phyloP scores from a whole-genome alignment of 2,329 filamentous ascomycete genomes.

The Purpureocillium takamizusanense region DNA sequence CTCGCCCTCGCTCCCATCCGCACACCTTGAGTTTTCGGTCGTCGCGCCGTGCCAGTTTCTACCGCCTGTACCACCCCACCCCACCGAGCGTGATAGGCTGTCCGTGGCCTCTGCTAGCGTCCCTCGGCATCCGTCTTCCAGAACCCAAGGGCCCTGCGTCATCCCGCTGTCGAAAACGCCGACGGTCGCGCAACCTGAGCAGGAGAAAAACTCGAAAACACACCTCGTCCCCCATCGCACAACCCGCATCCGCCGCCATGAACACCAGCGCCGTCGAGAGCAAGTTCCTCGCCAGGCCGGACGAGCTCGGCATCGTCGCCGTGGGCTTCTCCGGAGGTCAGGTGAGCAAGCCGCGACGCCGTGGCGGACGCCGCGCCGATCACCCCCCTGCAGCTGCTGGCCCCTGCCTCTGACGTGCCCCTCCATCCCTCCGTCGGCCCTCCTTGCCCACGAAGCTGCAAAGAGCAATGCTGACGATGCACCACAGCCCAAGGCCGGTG shows the following conservation, averaged over 20 bases:
- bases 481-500: conserved; percentile 72
- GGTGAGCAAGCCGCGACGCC: conserved; percentile 41
- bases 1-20: no score
- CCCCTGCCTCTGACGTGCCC: not conserved
- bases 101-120: no score
- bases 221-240: no score
- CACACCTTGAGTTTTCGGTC: no score
- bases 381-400: not conserved
- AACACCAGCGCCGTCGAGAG: conserved; percentile 45
- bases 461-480: not conserved
- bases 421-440: not conserved
- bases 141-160: no score
- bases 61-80: no score
- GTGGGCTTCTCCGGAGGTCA: conserved; percentile 96
- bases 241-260: conserved; percentile 21
- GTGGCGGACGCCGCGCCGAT: not conserved
- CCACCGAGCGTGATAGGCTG: no score
- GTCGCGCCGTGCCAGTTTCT: no score
- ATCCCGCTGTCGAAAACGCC: no score
- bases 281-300: conserved; percentile 71
- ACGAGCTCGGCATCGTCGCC: conserved; percentile 83
- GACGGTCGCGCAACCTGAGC: no score
- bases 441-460: not conserved
- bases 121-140: no score
- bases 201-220: no score